Conservation (phyloP, 495 filamentous ascomycete species). For the Polyplosphaeria fusca region DNA sequence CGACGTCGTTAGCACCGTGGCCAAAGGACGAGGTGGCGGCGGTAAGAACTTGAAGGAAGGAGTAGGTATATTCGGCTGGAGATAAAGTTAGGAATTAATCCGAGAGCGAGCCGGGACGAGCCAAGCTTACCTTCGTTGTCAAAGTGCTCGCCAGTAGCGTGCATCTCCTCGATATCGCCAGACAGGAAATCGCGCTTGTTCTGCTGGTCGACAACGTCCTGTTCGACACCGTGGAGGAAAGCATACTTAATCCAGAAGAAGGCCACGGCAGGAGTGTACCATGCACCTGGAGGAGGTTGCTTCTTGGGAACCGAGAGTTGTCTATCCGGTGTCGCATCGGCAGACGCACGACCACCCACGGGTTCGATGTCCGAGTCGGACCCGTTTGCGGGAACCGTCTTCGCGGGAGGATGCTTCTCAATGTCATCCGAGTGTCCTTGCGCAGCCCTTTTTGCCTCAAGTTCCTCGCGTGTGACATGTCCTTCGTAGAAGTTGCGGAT, state of each 20-base stretch:
- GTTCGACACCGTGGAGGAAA: conserved; percentile 32
- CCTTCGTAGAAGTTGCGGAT: conserved; percentile 24
- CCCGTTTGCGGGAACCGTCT: background rate
- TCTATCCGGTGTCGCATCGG: background rate
- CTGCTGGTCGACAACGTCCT: conserved; percentile 31
- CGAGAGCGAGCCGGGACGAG: background rate
- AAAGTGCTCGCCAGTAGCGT: conserved; percentile 59
- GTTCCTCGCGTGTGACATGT: conserved; percentile 22
- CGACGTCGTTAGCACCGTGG: conserved; percentile 76
- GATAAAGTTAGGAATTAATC: background rate
- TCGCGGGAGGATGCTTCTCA: conserved; percentile 10
- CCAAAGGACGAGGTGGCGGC: conserved; percentile 72
- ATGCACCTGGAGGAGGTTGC: conserved; percentile 2
- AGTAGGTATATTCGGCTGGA: conserved; percentile 66
- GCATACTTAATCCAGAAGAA: conserved; percentile 14
- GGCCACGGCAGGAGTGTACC: conserved; percentile 14
- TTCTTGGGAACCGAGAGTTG: background rate
- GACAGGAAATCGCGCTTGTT: conserved; percentile 23
- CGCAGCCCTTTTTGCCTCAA: conserved; percentile 17
- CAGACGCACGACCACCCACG: background rate
- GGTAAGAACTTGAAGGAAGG: conserved; percentile 69
- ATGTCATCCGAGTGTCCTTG: conserved; percentile 2
- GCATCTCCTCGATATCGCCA: conserved; percentile 43
- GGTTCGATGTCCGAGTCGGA: conserved; percentile 6
- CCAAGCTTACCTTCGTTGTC: conserved; percentile 53